Conservation (phyloP, 306 rosid genomes). For the Vigna unguiculata region DNA sequence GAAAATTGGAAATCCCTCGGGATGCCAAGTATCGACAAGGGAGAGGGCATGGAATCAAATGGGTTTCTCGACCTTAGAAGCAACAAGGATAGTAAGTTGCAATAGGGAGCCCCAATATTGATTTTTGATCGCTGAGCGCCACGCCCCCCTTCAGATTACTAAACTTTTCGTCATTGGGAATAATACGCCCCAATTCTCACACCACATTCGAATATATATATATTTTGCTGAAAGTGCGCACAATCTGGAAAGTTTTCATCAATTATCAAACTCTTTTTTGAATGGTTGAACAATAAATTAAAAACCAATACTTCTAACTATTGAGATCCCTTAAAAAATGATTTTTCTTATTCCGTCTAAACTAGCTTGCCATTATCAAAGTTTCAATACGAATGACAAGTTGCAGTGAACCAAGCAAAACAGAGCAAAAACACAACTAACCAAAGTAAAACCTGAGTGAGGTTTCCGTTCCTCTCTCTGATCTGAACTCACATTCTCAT, state of each 20-base stretch:
- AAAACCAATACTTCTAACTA: no score
- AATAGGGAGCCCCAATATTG: neutral
- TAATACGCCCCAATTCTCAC: no score
- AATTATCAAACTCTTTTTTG: no score
- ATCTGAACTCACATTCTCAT: slow-evolving; percentile 67
- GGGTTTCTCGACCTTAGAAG: neutral
- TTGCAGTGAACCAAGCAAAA: neutral
- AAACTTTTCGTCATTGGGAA: slow-evolving; percentile 17
- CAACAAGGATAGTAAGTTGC: neutral
- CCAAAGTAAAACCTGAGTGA: slow-evolving; percentile 69
- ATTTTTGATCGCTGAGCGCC: neutral
- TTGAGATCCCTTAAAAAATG: no score
- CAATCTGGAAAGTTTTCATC: no score
- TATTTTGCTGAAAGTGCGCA: no score
- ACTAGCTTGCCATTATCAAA: neutral
- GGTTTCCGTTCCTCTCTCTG: slow-evolving; percentile 58
- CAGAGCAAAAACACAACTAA: slow-evolving; percentile 18
- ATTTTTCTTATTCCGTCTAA: no score
- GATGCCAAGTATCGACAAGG: neutral
- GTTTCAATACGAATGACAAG: neutral
- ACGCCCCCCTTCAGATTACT: slow-evolving; percentile 2
- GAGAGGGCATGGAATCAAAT: slow-evolving; percentile 6
- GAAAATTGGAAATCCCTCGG: slow-evolving; percentile 2
- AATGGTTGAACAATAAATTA: no score
- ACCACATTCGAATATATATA: no score